These are phyloP conservation scores for Colletotrichum scovillei DNA, from an alignment of 2,329 filamentous ascomycete genomes.

Conservation along the genomic window DNA sequence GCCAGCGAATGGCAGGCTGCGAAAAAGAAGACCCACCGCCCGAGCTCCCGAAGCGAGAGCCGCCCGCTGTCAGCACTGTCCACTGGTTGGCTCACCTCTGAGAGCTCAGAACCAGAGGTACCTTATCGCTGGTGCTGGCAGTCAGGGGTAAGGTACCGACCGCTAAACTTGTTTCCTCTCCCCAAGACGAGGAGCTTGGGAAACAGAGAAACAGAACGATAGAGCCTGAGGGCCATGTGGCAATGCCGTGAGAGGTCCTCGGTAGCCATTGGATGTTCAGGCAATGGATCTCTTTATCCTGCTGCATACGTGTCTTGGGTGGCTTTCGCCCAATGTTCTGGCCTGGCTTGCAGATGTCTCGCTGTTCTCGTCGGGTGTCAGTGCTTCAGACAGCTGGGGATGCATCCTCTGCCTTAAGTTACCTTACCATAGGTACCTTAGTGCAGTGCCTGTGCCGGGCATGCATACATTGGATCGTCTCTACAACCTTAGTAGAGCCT, in stretches of 20 bases:
- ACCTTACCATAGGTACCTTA: background rate
- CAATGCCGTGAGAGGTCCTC: background rate
- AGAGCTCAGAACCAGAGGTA: background rate
- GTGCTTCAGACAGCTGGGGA: background rate
- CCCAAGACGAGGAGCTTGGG: background rate
- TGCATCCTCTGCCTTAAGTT: background rate
- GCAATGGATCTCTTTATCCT: too few species aligned
- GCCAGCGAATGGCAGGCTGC: slow-evolving; percentile 24
- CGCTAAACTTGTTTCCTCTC: background rate
- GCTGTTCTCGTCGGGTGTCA: slow-evolving; percentile 19
- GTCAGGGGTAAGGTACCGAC: background rate
- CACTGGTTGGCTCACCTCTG: background rate
- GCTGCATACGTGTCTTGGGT: background rate
- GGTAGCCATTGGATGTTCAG: too few species aligned
- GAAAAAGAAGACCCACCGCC: background rate
- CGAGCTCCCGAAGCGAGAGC: slow-evolving; percentile 32
- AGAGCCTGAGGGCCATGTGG: background rate
- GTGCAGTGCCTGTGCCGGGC: background rate
- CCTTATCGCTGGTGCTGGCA: slow-evolving; percentile 6
- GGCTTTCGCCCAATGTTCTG: too few species aligned
- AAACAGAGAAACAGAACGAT: background rate
- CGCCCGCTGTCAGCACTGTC: slow-evolving; percentile 21
- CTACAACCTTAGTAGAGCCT: background rate
- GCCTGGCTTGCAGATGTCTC: too few species aligned
- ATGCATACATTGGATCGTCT: background rate